Evolutionary conservation across 768 basidiomycete genomes (phyloP), one percentile per base, ranked within the genome.

Genomic region (Scleroderma citrinum): DNA sequence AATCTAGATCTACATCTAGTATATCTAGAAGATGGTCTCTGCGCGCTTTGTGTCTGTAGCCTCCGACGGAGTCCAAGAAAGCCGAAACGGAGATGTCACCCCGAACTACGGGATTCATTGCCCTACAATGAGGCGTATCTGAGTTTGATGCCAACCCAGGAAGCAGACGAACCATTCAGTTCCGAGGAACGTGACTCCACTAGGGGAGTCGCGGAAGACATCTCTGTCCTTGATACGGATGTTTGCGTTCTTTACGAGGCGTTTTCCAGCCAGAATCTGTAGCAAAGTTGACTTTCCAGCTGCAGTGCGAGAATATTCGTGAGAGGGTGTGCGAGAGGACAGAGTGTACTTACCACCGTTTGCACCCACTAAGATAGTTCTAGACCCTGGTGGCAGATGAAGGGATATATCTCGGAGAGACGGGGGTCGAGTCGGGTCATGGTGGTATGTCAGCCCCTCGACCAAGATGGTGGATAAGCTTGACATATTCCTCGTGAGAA

Each of bases 11-110:
- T 50, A 99, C 81, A 62, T 98, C 94, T 37, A 98, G 72, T 51
- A 99, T 87, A 66, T 92, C 85, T 47, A 99, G 82, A 3, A 99
- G 76, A 7, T 61, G 69, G 64, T 99, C 91, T 36, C 95, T 76
- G 26, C 93, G 77, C 57, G 83, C 85, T 65, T 95, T 95, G 70
- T 97, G 80, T 46, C 92, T 76, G 64, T 96, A 97, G 0, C 96
- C 96, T 13, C 96, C 96, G 5, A 99, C 91, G 16, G 92, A 94
- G 65, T 99, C 91, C n/a, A 99, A 73, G 67, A 99, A 99, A 42
- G 81, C 75, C n/a, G 88, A 83, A 3, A 99, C 96, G 29, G 83
- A 73, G 53, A 98, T 94, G 66, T 98, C 96, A 8, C 87, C 75
- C 29, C 94, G 80, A 12, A 98, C 94, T 49, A 97, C 95, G 1